These are phyloP conservation scores for Trichoderma gamsii DNA, from an alignment of 495 filamentous ascomycete genomes.

Conservation along the genomic window DNA sequence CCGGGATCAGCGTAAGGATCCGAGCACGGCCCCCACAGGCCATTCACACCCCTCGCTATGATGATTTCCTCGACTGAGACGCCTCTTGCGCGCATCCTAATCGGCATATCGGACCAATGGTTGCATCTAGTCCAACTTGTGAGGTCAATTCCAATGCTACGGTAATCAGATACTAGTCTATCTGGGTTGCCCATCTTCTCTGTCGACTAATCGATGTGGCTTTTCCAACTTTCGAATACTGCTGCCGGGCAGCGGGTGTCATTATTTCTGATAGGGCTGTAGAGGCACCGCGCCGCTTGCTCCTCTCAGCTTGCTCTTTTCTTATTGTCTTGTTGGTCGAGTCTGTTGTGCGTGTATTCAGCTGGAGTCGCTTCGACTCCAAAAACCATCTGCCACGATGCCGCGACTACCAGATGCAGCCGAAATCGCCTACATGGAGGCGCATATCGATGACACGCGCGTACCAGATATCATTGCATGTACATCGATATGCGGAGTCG, in stretches of 20 bases:
- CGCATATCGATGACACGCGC: background rate
- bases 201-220: background rate
- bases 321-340: background rate
- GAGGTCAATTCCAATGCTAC: background rate
- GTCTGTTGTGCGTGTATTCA: background rate
- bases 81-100: background rate
- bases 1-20: background rate
- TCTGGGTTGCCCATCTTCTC: background rate
- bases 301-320: background rate
- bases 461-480: background rate
- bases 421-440: slow-evolving; percentile 2
- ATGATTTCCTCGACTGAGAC: background rate
- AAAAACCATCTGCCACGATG: background rate
- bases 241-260: background rate
- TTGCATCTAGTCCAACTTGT: background rate
- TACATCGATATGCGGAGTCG: background rate
- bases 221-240: background rate
- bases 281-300: background rate
- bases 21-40: background rate
- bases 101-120: slow-evolving; percentile 5
- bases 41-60: background rate
- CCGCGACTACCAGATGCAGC: background rate
- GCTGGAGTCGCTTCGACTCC: background rate
- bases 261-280: background rate
- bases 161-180: too few species aligned